phyloP scores from a whole-genome alignment of 495 filamentous ascomycete species.

The Aspergillus mulundensis region DNA sequence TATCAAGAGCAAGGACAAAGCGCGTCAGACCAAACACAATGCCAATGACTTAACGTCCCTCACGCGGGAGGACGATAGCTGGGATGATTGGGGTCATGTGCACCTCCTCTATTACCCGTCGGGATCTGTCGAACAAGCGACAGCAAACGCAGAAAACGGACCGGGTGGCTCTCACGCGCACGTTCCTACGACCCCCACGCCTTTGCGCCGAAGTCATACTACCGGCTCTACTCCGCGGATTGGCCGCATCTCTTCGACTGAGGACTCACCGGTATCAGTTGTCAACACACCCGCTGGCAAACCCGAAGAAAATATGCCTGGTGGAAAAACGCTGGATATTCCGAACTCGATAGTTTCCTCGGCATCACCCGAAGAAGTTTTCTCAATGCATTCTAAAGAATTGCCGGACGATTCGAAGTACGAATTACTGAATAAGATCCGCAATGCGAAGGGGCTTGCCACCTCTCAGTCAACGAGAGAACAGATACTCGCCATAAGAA shows the following conservation, averaged over 20 bases:
- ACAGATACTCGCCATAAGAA: conserved; percentile 71
- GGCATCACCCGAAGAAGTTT: conserved; percentile 60
- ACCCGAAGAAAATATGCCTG: conserved; percentile 37
- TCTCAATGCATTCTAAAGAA: conserved; percentile 58
- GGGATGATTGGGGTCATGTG: conserved; percentile 68
- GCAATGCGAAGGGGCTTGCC: conserved; percentile 72
- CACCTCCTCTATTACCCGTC: conserved; percentile 61
- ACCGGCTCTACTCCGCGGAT: conserved; percentile 50
- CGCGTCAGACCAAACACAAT: conserved; percentile 45
- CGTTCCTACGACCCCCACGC: conserved; percentile 48
- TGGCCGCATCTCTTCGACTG: conserved; percentile 43
- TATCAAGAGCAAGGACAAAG: conserved; percentile 72
- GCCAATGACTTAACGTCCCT: conserved; percentile 75
- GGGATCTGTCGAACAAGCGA: conserved; percentile 27
- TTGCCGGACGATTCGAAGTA: conserved; percentile 72
- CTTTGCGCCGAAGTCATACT: conserved; percentile 42
- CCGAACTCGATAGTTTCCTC: conserved; percentile 59
- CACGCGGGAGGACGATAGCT: conserved; percentile 50
- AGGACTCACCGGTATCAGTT: conserved; percentile 47
- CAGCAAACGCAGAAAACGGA: conserved; percentile 24
- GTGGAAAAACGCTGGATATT: conserved; percentile 66
- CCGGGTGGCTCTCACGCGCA: conserved; percentile 27
- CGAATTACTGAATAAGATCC: conserved; percentile 78
- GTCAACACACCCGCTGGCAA: conserved; percentile 26
- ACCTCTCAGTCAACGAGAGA: conserved; percentile 62